Evolutionary conservation across 306 rosid species (phyloP), one percentile per base, ranked within the genome.

Genomic region (Vachellia collinsii): DNA sequence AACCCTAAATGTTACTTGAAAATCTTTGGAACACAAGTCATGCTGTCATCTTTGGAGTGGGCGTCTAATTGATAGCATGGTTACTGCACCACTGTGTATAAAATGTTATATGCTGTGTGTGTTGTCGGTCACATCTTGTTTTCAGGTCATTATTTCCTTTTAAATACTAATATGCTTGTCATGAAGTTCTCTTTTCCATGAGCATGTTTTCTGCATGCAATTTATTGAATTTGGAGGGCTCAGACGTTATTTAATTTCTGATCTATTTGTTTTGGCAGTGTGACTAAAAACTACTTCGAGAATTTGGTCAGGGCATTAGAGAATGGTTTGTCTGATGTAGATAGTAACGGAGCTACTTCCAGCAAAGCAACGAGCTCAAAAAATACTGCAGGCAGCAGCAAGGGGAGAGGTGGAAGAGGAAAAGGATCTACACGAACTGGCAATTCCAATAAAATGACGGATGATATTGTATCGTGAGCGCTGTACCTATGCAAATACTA

Each of bases 221-320:
- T 59, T 54, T 70, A 37, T 11, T 54, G 43, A 42, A 16, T 42
- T 14, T 37, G 38, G 16, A 14, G 44, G 69, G 70, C 20, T 14
- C 36, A 8, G 43, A 6, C 17, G 1, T 2, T 34, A 37, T 37
- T 5, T 54, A 64, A 23, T 61, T 43, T 72, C 77, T 80, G 63
- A 77, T 75, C 43, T 77, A 54, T 81, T 76, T 81, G 74, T 81
- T 78, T 78, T 84, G 63, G 69, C 90, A 87, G 92, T 74, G 92
- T 89, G 83, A 89, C 92, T 65, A 85, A 82, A 81, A 89, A 89
- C 82, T 89, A 85, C 90, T 89, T 87, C 61, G 92, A 89, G 86
- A 89, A 89, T 76, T 85, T 89, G 85, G 92, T 89, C 69, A 76
- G 89, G 79, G 92, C 92, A 79, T 89, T 89, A 61, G 92, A 89